Conservation (phyloP, 345 rosid species). For the Raphanus sativus region DNA sequence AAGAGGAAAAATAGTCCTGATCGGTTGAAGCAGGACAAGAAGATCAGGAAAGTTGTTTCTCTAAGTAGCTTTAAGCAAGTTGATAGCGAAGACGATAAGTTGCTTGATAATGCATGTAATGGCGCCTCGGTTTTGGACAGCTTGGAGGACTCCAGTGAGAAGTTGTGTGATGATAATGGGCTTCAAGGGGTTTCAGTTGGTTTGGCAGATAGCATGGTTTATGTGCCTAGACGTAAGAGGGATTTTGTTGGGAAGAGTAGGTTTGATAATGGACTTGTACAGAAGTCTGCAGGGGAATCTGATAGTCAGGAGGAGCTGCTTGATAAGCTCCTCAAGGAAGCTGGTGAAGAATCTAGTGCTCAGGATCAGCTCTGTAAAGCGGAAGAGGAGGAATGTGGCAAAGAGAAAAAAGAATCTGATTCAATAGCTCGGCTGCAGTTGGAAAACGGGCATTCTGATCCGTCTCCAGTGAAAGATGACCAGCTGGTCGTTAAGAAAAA, state of each 20-base stretch:
- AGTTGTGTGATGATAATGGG: slow-evolving; percentile 43
- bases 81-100: slow-evolving; percentile 45
- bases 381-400: slow-evolving; percentile 41
- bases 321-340: slow-evolving; percentile 42
- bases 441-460: slow-evolving; percentile 41
- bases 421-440: slow-evolving; percentile 43
- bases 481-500: slow-evolving; percentile 41
- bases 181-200: slow-evolving; percentile 50
- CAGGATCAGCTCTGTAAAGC: slow-evolving; percentile 40
- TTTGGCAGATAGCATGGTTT: slow-evolving; percentile 50
- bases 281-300: slow-evolving; percentile 44
- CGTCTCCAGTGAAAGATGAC: slow-evolving; percentile 38
- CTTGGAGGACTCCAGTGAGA: slow-evolving; percentile 44
- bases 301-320: slow-evolving; percentile 39
- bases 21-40: slow-evolving; percentile 54
- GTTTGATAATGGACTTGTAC: slow-evolving; percentile 45
- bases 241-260: slow-evolving; percentile 77
- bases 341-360: slow-evolving; percentile 41
- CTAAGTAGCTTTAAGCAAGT: slow-evolving; percentile 52
- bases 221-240: slow-evolving; percentile 82
- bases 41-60: slow-evolving; percentile 61
- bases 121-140: slow-evolving; percentile 42
- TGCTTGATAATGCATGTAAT: slow-evolving; percentile 52
- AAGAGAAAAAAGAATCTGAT: slow-evolving; percentile 41
- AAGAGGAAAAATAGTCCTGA: slow-evolving; percentile 60